Evolutionary conservation across 2,329 filamentous ascomycete genomes (phyloP).

Genomic region (Lomentospora prolificans): DNA sequence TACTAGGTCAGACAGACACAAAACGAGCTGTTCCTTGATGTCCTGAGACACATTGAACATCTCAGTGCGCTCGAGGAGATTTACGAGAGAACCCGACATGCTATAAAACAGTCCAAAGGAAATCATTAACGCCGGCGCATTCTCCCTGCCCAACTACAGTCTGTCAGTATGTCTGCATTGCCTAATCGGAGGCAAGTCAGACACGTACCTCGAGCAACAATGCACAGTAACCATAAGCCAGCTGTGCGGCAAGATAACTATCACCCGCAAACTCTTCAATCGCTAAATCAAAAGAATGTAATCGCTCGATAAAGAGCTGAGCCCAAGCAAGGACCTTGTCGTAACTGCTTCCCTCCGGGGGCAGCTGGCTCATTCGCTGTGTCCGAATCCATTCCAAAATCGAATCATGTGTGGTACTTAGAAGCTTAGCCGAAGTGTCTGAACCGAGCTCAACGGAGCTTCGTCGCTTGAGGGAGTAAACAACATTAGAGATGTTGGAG

Average conservation of each 20-base stretch:
- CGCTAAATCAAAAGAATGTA: constrained; percentile 25
- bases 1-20: constrained; percentile 15
- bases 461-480: constrained; percentile 19
- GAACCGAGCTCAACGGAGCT: constrained; percentile 20
- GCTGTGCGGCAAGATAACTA: constrained; percentile 18
- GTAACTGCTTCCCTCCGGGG: constrained; percentile 28
- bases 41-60: constrained; percentile 15
- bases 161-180: neutral
- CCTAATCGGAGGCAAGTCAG: neutral
- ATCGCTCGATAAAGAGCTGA: constrained; percentile 24
- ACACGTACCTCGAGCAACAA: constrained; percentile 14
- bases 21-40: constrained; percentile 15
- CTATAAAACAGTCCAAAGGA: constrained; percentile 16
- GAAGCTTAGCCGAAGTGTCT: constrained; percentile 18
- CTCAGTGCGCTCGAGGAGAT: constrained; percentile 16
- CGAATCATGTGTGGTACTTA: constrained; percentile 17
- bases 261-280: constrained; percentile 26
- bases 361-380: constrained; percentile 26
- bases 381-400: constrained; percentile 26
- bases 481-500: constrained; percentile 20
- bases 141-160: constrained; percentile 15
- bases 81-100: constrained; percentile 14
- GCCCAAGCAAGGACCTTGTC: constrained; percentile 30
- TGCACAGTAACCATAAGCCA: constrained; percentile 15
- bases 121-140: constrained; percentile 14